A percentile compares a stretch with the other conserved stretches of the same genome.
Evolutionary conservation across 2,329 filamentous ascomycete genomes (phyloP).

Genomic region (Ceratocystis alfenasii): DNA sequence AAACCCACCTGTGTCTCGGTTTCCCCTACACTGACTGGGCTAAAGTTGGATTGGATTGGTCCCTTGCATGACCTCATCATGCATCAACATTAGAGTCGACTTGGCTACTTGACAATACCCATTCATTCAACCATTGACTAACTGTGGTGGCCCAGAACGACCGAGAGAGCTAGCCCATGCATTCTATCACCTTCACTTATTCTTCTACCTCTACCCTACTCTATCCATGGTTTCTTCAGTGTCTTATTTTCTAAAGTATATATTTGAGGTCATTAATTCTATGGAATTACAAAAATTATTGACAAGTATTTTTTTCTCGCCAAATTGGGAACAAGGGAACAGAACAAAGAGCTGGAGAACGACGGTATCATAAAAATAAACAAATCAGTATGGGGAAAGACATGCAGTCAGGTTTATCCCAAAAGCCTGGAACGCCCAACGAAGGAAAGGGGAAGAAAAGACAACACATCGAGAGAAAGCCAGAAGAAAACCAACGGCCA

Average conservation of each 20-base stretch:
- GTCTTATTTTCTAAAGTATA: neutral
- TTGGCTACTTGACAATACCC: neutral
- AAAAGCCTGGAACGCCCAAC: neutral
- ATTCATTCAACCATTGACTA: neutral
- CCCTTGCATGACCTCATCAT: neutral
- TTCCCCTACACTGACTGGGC: neutral
- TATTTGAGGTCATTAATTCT: neutral
- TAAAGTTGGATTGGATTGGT: too few relatives aligned
- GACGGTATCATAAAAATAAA: slow-evolving; percentile 1
- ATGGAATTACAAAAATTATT: neutral
- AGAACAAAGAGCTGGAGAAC: neutral
- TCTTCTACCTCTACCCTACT: too few relatives aligned
- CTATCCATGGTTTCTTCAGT: neutral
- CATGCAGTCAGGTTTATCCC: too few relatives aligned
- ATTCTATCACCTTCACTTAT: too few relatives aligned
- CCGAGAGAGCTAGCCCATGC: too few relatives aligned
- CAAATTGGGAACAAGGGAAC: neutral
- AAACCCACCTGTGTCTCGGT: neutral
- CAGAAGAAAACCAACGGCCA: neutral
- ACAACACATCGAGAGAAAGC: neutral
- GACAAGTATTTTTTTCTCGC: neutral
- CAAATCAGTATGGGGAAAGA: neutral
- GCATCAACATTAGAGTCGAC: neutral
- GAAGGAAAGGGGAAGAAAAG: neutral
- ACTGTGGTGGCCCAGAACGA: too few relatives aligned